phyloP scores from a whole-genome alignment of 495 filamentous ascomycete genomes.

The Penicillium robsamsonii region DNA sequence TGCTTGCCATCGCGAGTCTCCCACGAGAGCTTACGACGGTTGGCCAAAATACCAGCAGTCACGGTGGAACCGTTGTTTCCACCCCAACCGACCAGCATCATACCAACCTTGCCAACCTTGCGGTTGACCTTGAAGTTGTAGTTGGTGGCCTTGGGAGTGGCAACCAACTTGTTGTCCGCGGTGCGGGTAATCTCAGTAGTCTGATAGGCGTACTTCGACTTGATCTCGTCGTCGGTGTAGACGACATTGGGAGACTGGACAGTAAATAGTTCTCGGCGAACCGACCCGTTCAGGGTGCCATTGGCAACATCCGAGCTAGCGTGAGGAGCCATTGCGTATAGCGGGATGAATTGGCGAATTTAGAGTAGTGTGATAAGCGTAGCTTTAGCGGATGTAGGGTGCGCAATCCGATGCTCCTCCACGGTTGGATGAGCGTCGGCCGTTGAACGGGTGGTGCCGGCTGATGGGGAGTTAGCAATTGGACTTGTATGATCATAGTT shows the following conservation, averaged over 20 bases:
- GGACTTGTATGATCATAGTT: background rate
- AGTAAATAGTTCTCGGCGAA: constrained; percentile 61
- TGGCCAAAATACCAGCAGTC: constrained; percentile 95
- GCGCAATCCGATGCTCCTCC: constrained; percentile 82
- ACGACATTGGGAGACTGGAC: constrained; percentile 90
- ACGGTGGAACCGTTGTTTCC: constrained; percentile 98
- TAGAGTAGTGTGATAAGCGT: constrained; percentile 18
- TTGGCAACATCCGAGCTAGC: constrained; percentile 65
- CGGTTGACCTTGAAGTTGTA: constrained; percentile 98
- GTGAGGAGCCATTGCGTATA: constrained; percentile 84
- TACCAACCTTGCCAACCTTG: constrained; percentile 86
- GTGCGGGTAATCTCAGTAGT: constrained; percentile 76
- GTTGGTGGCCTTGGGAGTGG: constrained; percentile 79
- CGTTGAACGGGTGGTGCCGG: constrained; percentile 96
- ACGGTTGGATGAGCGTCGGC: constrained; percentile 87
- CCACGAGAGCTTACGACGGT: constrained; percentile 82
- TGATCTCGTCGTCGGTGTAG: constrained; percentile 86
- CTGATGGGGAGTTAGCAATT: constrained; percentile 45
- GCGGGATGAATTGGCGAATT: constrained; percentile 25
- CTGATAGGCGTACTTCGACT: constrained; percentile 93
- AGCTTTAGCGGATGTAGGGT: constrained; percentile 57
- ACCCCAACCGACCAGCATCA: constrained; percentile 98
- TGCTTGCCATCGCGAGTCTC: constrained; percentile 86
- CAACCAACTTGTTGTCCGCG: constrained; percentile 75
- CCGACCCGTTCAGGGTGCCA: constrained; percentile 71